Evolutionary conservation across 768 basidiomycete species (phyloP).

Genomic region (Pisolithus marmoratus): DNA sequence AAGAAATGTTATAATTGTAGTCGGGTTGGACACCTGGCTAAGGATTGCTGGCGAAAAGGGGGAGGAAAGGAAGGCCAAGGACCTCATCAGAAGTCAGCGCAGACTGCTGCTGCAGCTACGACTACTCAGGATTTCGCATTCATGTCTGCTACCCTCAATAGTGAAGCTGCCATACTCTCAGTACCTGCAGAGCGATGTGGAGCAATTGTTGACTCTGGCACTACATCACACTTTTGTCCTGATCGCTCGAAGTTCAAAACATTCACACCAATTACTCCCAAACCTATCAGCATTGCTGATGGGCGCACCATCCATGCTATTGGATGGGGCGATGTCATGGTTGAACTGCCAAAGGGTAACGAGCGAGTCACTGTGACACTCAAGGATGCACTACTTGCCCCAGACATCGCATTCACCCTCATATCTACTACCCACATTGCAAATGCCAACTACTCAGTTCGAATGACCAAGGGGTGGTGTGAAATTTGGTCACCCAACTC

Average conservation of each 20-base stretch:
- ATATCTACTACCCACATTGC: not conserved
- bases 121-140: too few species aligned
- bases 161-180: too few species aligned
- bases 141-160: too few species aligned
- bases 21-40: conserved; percentile 18
- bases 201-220: not conserved
- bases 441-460: not conserved
- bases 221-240: not conserved
- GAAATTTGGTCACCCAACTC: not conserved
- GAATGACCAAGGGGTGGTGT: not conserved
- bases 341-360: conserved; percentile 21
- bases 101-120: not conserved
- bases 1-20: conserved; percentile 18
- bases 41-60: conserved; percentile 28
- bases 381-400: not conserved
- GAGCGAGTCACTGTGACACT: not conserved
- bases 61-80: conserved; percentile 35
- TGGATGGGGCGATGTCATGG: conserved; percentile 26
- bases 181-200: not conserved
- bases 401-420: conserved; percentile 2
- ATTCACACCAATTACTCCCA: not conserved
- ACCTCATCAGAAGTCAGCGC: conserved; percentile 19
- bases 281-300: conserved; percentile 15
- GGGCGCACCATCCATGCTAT: conserved; percentile 24
- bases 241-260: not conserved